Base-by-base conservation (phyloP, 495 filamentous ascomycete genomes). In the Aspergillus carlsbadensis region DNA sequence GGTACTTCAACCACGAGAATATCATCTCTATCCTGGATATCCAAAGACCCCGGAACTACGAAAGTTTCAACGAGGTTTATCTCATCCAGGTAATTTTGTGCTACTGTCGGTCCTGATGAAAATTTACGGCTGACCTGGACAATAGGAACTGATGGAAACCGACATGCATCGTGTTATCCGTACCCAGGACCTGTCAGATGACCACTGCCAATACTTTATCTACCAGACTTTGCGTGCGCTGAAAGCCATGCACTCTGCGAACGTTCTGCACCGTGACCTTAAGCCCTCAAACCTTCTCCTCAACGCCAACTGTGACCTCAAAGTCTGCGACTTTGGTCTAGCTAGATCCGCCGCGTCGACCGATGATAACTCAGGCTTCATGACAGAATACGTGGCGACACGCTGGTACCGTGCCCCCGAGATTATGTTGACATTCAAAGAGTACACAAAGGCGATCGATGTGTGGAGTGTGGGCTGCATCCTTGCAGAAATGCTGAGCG, bases 341-440 rank as follows among this genome's bases (percentile, higher is more conserved):
- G 95, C 95, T 46, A 81, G 95, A 67, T 97, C 86, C 53, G 95
- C 90, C 43, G 93, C 88, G 35, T 96, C 88, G 51, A 94, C 88
- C 63, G 95, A 98, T 63, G 95, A 99, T 71, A 99, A 99, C 75
- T 96, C 94, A 7, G 95, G 95, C 24, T 99, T 98, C 82, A 99
- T 99, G 95, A 99, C 95, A 14, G 95, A 99, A 89, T 99, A 99
- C 69, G 95, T 99, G 52, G 95, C 95, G 43, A 99, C 95, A 51
- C 83, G 95, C 66, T 99, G 95, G 95, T 99, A 99, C 73, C 89
- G 95, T 70, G 94, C 95, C 2, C 95, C 95, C 45, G 95, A 99
- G 74, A 99, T 99, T 73, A 99, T 99, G 95, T 87, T 99, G 79
- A 98, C 93, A 44, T 99, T 99, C 84, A 97, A 99, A 79, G 94